Conservation (phyloP, 2,329 filamentous ascomycete species). For the Aspergillus ruber region DNA sequence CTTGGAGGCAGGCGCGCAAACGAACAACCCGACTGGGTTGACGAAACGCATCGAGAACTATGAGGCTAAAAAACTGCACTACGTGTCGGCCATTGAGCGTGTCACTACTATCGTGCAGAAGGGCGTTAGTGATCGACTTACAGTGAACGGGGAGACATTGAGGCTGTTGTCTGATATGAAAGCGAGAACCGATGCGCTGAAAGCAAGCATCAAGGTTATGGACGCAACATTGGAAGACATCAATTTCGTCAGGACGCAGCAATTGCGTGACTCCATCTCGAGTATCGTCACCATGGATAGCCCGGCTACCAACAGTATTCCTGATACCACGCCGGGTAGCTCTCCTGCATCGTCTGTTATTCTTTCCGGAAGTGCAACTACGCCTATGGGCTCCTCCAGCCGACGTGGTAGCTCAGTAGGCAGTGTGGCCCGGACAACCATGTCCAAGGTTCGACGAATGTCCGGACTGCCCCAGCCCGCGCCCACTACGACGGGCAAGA, state of each 20-base stretch:
- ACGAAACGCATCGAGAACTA: conserved; percentile 85
- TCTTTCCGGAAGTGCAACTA: conserved; percentile 45
- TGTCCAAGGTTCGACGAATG: conserved; percentile 39
- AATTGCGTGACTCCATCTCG: conserved; percentile 85
- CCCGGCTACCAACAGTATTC: conserved; percentile 61
- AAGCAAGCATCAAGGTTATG: conserved; percentile 69
- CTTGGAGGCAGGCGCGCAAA: conserved; percentile 66
- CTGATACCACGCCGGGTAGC: conserved; percentile 62
- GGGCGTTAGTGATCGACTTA: conserved; percentile 90
- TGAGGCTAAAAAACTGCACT: conserved; percentile 90
- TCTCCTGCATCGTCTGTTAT: conserved; percentile 62
- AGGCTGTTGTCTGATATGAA: conserved; percentile 80
- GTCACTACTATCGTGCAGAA: conserved; percentile 90
- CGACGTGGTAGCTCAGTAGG: conserved; percentile 43
- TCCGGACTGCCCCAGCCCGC: conserved; percentile 42
- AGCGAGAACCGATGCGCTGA: conserved; percentile 70
- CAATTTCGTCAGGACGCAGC: conserved; percentile 55
- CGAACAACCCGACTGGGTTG: conserved; percentile 63
- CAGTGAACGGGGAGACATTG: conserved; percentile 91
- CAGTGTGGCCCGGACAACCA: conserved; percentile 33
- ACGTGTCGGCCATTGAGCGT: conserved; percentile 84
- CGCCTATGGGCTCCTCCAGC: conserved; percentile 41
- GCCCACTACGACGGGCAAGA: conserved; percentile 23
- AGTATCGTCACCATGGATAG: conserved; percentile 81
- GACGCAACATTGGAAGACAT: conserved; percentile 70